Evolutionary conservation across 441 rosid species (phyloP).

Genomic region (Gossypium davidsonii): DNA sequence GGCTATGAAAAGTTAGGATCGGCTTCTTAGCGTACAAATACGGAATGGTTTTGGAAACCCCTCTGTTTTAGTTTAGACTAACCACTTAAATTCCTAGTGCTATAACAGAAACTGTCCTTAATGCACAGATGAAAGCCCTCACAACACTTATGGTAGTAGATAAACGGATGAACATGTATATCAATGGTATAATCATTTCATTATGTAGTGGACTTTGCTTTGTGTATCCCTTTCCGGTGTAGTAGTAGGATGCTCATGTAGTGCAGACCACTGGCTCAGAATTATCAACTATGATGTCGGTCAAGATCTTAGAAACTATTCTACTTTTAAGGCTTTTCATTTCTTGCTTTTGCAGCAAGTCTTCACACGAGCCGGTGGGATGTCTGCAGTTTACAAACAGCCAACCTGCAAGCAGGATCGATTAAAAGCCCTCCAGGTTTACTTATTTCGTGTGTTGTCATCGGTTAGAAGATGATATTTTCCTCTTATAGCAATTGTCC

Average conservation of each 20-base stretch:
- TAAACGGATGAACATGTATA: background rate
- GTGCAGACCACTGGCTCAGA: too few species aligned
- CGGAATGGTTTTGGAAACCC: too few species aligned
- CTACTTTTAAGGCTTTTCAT: background rate
- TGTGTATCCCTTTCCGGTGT: too few species aligned
- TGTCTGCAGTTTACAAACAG: conserved; percentile 55
- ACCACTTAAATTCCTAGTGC: too few species aligned
- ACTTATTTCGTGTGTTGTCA: background rate
- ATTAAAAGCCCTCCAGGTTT: conserved; percentile 53
- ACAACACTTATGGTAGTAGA: background rate
- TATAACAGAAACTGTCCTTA: background rate
- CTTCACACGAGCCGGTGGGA: conserved; percentile 36
- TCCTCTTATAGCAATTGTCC: background rate
- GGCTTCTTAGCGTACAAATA: too few species aligned
- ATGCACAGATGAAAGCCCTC: background rate
- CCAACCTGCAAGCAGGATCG: conserved; percentile 43
- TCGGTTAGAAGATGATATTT: background rate
- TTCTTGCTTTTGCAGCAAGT: conserved; percentile 32
- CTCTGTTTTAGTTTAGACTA: too few species aligned
- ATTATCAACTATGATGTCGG: too few species aligned
- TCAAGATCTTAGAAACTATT: background rate
- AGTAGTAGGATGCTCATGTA: too few species aligned
- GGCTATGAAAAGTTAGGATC: background rate
- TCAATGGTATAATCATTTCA: too few species aligned
- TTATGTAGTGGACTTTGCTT: too few species aligned